Percentiles rank a stretch among this genome's conserved stretches.
Conservation (phyloP, 352 stramenopile species). For the Phytophthora ramorum region DNA sequence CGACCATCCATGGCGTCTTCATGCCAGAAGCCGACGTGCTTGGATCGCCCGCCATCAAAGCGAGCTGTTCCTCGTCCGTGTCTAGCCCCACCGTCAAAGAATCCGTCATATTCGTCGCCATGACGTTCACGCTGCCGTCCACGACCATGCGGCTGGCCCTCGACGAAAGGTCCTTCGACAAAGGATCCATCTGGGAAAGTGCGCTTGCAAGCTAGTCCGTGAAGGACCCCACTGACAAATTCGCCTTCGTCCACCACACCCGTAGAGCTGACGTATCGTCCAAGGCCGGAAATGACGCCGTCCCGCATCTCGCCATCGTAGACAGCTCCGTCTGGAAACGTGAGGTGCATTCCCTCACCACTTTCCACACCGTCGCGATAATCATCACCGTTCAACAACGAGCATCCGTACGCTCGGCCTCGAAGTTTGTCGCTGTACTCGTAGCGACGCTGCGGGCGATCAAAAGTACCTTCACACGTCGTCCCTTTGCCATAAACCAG, state of each 20-base stretch:
- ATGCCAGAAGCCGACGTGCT: conserved; percentile 72
- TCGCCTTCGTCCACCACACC: conserved; percentile 69
- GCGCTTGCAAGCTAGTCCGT: conserved; percentile 55
- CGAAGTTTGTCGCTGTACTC: conserved; percentile 51
- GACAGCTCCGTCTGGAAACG: conserved; percentile 64
- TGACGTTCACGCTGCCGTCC: conserved; percentile 45
- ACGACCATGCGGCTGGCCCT: conserved; percentile 56
- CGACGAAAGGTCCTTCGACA: conserved; percentile 54
- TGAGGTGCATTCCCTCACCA: conserved; percentile 52
- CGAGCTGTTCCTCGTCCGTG: conserved; percentile 48
- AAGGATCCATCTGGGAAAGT: conserved; percentile 55
- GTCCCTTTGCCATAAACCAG: conserved; percentile 71
- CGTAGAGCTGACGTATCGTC: conserved; percentile 66
- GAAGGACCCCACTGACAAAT: conserved; percentile 64
- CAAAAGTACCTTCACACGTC: conserved; percentile 54
- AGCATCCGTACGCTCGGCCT: conserved; percentile 38
- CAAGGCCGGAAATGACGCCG: conserved; percentile 57
- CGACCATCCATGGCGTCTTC: conserved; percentile 69
- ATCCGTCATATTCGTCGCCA: conserved; percentile 66
- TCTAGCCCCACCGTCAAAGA: conserved; percentile 61
- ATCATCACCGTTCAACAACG: conserved; percentile 55
- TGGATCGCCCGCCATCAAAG: conserved; percentile 46
- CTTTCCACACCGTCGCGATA: conserved; percentile 63
- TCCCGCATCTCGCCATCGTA: conserved; percentile 78
- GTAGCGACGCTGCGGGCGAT: conserved; percentile 48